A percentile compares a stretch with the other conserved stretches of the same genome.
Conservation (phyloP, 2,329 filamentous ascomycete genomes). For the Lachnellula cervina region DNA sequence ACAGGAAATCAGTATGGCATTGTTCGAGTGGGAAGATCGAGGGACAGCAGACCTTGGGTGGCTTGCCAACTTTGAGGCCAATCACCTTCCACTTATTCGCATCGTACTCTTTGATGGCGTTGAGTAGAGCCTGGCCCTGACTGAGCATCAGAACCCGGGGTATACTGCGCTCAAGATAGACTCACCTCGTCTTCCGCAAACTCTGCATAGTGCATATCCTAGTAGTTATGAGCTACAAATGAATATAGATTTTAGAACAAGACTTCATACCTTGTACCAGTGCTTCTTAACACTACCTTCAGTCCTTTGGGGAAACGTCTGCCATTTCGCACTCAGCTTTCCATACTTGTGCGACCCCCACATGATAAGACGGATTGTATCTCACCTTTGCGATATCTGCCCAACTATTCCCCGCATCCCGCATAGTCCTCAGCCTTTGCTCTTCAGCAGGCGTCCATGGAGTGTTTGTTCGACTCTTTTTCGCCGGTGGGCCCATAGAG, state of each 20-base stretch:
- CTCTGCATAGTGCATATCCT: constrained; percentile 99
- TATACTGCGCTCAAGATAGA: constrained; percentile 5
- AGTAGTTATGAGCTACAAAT: constrained; percentile 16
- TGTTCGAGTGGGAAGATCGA: constrained; percentile 5
- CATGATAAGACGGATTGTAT: constrained; percentile 4
- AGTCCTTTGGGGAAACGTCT: constrained; percentile 89
- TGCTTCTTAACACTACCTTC: constrained; percentile 99
- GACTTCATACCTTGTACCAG: constrained; percentile 79
- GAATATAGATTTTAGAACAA: neutral
- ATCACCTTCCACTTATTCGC: constrained; percentile 98
- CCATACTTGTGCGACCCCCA: constrained; percentile 15
- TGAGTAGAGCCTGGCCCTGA: constrained; percentile 59
- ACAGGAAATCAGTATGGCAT: constrained; percentile 2
- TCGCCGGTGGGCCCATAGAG: constrained; percentile 51
- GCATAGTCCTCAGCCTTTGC: constrained; percentile 85
- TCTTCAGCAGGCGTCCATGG: constrained; percentile 97
- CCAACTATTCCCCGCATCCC: constrained; percentile 91
- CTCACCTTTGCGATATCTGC: constrained; percentile 94
- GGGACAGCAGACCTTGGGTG: constrained; percentile 67
- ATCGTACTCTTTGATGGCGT: constrained; percentile 97
- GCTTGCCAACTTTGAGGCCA: constrained; percentile 94
- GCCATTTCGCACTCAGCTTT: constrained; percentile 18
- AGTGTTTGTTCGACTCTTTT: constrained; percentile 97
- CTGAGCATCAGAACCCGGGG: constrained; percentile 26
- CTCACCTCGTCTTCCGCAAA: constrained; percentile 93